These are phyloP conservation scores for Musa beccarii DNA, from an alignment of 176 grass and related monocot genomes.

Conservation along the genomic window DNA sequence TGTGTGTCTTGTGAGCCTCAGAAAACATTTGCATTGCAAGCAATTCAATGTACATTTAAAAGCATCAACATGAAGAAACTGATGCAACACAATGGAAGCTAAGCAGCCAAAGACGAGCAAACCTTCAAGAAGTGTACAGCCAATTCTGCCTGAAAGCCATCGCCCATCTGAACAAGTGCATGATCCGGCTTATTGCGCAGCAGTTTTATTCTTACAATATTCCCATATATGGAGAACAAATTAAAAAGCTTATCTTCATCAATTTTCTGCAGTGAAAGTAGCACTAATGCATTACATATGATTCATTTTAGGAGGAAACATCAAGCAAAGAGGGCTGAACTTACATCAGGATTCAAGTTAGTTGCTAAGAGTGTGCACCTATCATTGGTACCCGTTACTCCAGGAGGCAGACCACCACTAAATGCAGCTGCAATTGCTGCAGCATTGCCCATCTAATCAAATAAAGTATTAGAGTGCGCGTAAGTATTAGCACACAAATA, in stretches of 20 bases:
- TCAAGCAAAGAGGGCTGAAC: slow-evolving; percentile 19
- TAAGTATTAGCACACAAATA: too few species aligned
- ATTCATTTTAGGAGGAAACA: neutral
- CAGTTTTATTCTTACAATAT: slow-evolving; percentile 86
- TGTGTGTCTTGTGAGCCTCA: too few species aligned
- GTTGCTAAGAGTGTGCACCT: slow-evolving; percentile 85
- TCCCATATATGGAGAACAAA: slow-evolving; percentile 93
- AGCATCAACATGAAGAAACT: neutral
- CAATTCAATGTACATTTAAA: neutral
- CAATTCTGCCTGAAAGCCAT: slow-evolving; percentile 93
- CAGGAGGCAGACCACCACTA: slow-evolving; percentile 59
- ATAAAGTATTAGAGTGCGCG: slow-evolving; percentile 1
- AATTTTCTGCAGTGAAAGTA: slow-evolving; percentile 54
- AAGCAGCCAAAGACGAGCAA: neutral
- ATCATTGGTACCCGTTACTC: slow-evolving; percentile 66
- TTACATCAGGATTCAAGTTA: slow-evolving; percentile 96
- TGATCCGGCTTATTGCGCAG: slow-evolving; percentile 90
- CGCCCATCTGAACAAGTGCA: slow-evolving; percentile 89
- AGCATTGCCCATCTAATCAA: slow-evolving; percentile 60
- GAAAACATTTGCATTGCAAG: neutral
- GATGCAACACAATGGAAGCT: neutral
- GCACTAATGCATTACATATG: neutral
- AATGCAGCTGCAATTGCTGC: slow-evolving; percentile 71
- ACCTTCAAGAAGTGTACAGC: slow-evolving; percentile 89
- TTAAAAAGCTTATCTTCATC: slow-evolving; percentile 96